Conservation (phyloP, 2,329 filamentous ascomycete species). For the Neofusicoccum sp. region DNA sequence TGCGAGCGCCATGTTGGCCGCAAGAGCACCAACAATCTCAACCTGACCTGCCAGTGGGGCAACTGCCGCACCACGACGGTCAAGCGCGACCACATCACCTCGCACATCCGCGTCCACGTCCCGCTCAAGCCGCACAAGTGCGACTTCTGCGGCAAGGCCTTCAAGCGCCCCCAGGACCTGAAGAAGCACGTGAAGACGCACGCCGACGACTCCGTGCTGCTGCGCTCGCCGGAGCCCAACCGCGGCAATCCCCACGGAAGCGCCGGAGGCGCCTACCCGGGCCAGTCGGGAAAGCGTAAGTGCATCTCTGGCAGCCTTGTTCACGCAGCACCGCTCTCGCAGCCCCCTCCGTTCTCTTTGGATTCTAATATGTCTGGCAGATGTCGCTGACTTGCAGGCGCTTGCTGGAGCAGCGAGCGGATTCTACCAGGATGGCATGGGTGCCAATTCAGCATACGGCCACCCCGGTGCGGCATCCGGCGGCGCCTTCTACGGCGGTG, state of each 20-base stretch:
- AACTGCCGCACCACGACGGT: slow-evolving; percentile 94
- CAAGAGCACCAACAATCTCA: slow-evolving; percentile 98
- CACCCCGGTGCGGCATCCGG: slow-evolving; percentile 54
- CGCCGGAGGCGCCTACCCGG: slow-evolving; percentile 33
- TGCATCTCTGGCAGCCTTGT: slow-evolving; percentile 14
- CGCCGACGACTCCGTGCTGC: slow-evolving; percentile 84
- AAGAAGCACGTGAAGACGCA: slow-evolving; percentile 99
- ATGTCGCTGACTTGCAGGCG: slow-evolving; percentile 48
- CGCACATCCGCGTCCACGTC: slow-evolving; percentile 98
- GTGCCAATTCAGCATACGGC: slow-evolving; percentile 35
- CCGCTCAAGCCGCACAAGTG: slow-evolving; percentile 98
- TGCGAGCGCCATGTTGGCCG: slow-evolving; percentile 97
- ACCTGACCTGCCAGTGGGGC: slow-evolving; percentile 95
- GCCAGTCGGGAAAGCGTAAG: slow-evolving; percentile 42
- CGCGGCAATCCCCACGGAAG: slow-evolving; percentile 40
- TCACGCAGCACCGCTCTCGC: slow-evolving; percentile 1
- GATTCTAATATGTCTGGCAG: slow-evolving; percentile 37
- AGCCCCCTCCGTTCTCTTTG: slow-evolving; percentile 23
- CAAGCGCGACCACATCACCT: slow-evolving; percentile 98
- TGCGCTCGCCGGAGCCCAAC: slow-evolving; percentile 62
- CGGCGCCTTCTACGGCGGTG: slow-evolving; percentile 53
- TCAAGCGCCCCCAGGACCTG: slow-evolving; percentile 97
- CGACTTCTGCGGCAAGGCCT: slow-evolving; percentile 97
- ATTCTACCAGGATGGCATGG: slow-evolving; percentile 48
- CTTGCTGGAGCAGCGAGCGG: slow-evolving; percentile 49